Conservation (phyloP, 441 rosid species). For the Pelargonium exstipulatum region DNA sequence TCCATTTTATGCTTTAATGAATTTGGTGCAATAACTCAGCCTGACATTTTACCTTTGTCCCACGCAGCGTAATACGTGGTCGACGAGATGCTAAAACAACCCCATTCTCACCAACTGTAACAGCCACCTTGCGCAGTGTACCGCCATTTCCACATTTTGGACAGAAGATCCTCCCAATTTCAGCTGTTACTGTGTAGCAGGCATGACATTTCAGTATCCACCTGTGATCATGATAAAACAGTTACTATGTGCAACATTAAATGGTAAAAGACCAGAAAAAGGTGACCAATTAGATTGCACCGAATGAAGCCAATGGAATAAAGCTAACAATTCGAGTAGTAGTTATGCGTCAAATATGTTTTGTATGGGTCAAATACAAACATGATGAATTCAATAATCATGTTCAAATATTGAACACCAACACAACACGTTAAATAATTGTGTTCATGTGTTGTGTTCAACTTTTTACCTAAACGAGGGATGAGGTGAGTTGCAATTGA, state of each 20-base stretch:
- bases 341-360: too few relatives aligned
- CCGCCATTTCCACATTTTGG: constrained; percentile 97
- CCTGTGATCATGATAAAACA: constrained; percentile 1
- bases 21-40: neutral
- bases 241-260: neutral
- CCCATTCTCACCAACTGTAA: constrained; percentile 80
- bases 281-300: neutral
- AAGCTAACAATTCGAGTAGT: too few relatives aligned
- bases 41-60: constrained; percentile 59
- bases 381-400: too few relatives aligned
- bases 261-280: neutral
- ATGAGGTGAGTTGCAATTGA: too few relatives aligned
- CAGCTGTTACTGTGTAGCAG: constrained; percentile 78
- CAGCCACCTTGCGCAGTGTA: constrained; percentile 75
- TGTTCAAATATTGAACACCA: too few relatives aligned
- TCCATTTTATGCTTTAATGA: neutral
- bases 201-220: constrained; percentile 97
- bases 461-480: too few relatives aligned
- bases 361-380: too few relatives aligned
- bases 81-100: constrained; percentile 52
- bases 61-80: constrained; percentile 64
- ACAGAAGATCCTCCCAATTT: constrained; percentile 74
- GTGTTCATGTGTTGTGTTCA: too few relatives aligned
- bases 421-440: too few relatives aligned
- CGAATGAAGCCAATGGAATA: neutral